Percentiles rank a stretch among this genome's conserved stretches.
Evolutionary conservation across 1,284 basidiomycete genomes (phyloP).

Genomic region (Microbotryum saponariae): DNA sequence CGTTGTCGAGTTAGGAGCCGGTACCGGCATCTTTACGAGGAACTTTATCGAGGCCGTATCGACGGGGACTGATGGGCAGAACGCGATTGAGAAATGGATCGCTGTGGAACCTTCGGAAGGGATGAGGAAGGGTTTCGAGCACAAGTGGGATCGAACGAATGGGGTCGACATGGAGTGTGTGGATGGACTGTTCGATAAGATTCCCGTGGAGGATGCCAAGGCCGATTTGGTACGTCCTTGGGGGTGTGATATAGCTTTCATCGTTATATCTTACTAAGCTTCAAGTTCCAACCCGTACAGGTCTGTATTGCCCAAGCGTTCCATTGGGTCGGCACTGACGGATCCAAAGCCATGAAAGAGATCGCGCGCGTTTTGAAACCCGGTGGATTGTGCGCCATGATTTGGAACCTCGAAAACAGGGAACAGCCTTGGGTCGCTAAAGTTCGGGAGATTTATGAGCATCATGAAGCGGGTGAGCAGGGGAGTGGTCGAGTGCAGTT

Average conservation of each 20-base stretch:
- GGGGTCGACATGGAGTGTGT: slow-evolving; percentile 26
- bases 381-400: slow-evolving; percentile 39
- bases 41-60: slow-evolving; percentile 35
- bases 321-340: slow-evolving; percentile 30
- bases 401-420: slow-evolving; percentile 39
- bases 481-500: background rate
- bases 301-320: slow-evolving; percentile 25
- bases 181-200: slow-evolving; percentile 43
- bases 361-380: slow-evolving; percentile 42
- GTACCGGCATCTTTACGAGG: slow-evolving; percentile 45
- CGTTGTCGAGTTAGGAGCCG: slow-evolving; percentile 40
- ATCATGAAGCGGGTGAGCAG: slow-evolving; percentile 21
- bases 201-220: slow-evolving; percentile 33
- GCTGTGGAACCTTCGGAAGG: slow-evolving; percentile 44
- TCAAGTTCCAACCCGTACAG: background rate
- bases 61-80: background rate
- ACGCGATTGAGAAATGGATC: slow-evolving; percentile 35
- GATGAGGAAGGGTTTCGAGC: slow-evolving; percentile 41
- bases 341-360: slow-evolving; percentile 32
- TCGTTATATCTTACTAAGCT: too few relatives aligned
- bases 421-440: slow-evolving; percentile 30
- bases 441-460: slow-evolving; percentile 32
- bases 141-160: slow-evolving; percentile 25
- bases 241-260: too few relatives aligned
- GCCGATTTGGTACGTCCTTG: slow-evolving; percentile 40